phyloP scores from a whole-genome alignment of 208 protist genomes.

The Leishmania turanica region DNA sequence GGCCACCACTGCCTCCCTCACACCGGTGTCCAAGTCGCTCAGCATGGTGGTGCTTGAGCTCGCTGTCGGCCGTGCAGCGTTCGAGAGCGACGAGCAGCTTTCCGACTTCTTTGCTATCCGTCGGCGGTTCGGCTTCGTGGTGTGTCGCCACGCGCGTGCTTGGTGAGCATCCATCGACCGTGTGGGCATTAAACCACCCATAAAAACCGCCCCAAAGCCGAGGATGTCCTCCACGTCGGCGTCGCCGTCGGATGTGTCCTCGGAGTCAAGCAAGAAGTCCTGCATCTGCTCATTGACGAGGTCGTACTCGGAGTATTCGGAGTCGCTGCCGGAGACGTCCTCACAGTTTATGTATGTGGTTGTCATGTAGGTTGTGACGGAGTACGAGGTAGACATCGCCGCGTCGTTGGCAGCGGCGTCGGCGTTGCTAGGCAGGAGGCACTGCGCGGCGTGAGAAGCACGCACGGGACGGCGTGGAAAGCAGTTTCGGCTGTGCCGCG shows the following conservation, averaged over 20 bases:
- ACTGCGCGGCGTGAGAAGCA: constrained; percentile 22
- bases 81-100: constrained; percentile 16
- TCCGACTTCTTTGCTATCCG: constrained; percentile 39
- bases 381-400: not conserved
- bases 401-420: not conserved
- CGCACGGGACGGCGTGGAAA: constrained; percentile 33
- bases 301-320: constrained; percentile 70
- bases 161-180: not conserved
- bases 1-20: constrained; percentile 6
- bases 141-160: constrained; percentile 1
- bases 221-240: constrained; percentile 26
- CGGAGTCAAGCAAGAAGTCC: constrained; percentile 55
- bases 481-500: constrained; percentile 20
- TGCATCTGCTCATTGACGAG: constrained; percentile 78
- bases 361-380: constrained; percentile 5
- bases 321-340: constrained; percentile 35
- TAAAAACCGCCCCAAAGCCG: constrained; percentile 9
- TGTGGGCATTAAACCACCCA: constrained; percentile 10
- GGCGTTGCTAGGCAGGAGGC: constrained; percentile 12
- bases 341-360: constrained; percentile 2
- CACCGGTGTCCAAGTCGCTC: constrained; percentile 11
- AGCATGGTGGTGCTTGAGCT: constrained; percentile 20
- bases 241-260: constrained; percentile 33
- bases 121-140: constrained; percentile 10
- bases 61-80: constrained; percentile 11